Conservation (phyloP, 2,329 filamentous ascomycete genomes). For the Chrysoporthe austroafricana region DNA sequence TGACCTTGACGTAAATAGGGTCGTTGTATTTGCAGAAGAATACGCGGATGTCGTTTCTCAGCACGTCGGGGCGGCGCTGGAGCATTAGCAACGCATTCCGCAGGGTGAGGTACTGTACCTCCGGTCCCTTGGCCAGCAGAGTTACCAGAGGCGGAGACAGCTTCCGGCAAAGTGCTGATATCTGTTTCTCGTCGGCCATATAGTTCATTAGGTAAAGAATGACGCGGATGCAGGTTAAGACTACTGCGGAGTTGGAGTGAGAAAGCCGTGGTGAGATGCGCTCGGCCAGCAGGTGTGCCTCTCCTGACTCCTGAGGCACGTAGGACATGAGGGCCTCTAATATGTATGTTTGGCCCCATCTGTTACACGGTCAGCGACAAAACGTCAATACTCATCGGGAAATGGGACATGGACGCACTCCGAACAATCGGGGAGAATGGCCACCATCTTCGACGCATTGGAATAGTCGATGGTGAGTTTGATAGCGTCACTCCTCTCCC, state of each 20-base stretch:
- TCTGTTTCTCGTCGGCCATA: constrained; percentile 87
- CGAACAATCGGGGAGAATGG: constrained; percentile 93
- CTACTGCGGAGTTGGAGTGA: constrained; percentile 95
- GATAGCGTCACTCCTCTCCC: constrained; percentile 96
- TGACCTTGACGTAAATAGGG: constrained; percentile 99
- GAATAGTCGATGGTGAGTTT: constrained; percentile 97
- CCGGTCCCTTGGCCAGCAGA: constrained; percentile 90
- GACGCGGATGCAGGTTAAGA: constrained; percentile 93
- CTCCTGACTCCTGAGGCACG: constrained; percentile 86
- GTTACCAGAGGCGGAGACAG: constrained; percentile 94
- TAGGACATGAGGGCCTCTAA: constrained; percentile 98
- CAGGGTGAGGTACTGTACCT: constrained; percentile 96
- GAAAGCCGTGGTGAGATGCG: constrained; percentile 94
- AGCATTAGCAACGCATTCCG: constrained; percentile 93
- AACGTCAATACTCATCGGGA: not conserved
- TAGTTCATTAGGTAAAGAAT: constrained; percentile 99
- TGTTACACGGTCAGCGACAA: constrained; percentile 40
- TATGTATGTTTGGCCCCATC: constrained; percentile 99
- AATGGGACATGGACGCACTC: constrained; percentile 65
- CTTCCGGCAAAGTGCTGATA: constrained; percentile 85
- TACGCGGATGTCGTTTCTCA: constrained; percentile 95
- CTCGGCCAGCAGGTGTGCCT: constrained; percentile 88
- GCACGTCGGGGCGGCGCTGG: constrained; percentile 87
- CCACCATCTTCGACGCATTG: constrained; percentile 97
- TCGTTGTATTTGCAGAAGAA: constrained; percentile 99